A percentile compares a stretch with the other conserved stretches of the same genome.
These are phyloP conservation scores for Pseudisothecium myosuroides DNA, from an alignment of 225 moss, liverwort and hornwort genomes.

Conservation along the genomic window DNA sequence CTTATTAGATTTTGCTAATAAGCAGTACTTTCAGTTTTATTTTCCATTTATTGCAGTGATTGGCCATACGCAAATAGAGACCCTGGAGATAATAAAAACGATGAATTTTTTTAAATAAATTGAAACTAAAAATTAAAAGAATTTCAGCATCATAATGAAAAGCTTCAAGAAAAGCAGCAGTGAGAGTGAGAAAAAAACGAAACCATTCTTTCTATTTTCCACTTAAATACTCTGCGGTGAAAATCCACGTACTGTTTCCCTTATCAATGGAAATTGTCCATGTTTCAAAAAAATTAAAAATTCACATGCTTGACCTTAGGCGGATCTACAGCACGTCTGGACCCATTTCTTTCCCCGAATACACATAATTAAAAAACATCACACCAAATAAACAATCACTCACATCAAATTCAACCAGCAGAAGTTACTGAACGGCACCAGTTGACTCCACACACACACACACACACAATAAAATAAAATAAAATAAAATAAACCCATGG, in stretches of 20 bases:
- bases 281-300: too few species aligned
- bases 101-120: neutral
- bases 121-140: accelerated
- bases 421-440: neutral
- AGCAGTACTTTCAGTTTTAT: too few species aligned
- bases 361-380: too few species aligned
- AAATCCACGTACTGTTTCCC: too few species aligned
- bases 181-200: too few species aligned
- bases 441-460: neutral
- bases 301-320: neutral
- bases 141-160: neutral
- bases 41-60: neutral
- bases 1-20: neutral
- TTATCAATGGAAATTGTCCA: too few species aligned
- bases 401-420: neutral
- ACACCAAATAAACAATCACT: neutral
- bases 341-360: neutral
- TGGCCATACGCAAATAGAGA: neutral
- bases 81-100: neutral
- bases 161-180: neutral
- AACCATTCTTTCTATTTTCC: neutral
- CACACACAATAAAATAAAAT: neutral
- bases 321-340: too few species aligned
- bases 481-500: neutral
- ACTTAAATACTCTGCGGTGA: neutral